Evolutionary conservation across 192 early-diverging fungal species (phyloP).

Genomic region (Gorgonomyces haynaldii): DNA sequence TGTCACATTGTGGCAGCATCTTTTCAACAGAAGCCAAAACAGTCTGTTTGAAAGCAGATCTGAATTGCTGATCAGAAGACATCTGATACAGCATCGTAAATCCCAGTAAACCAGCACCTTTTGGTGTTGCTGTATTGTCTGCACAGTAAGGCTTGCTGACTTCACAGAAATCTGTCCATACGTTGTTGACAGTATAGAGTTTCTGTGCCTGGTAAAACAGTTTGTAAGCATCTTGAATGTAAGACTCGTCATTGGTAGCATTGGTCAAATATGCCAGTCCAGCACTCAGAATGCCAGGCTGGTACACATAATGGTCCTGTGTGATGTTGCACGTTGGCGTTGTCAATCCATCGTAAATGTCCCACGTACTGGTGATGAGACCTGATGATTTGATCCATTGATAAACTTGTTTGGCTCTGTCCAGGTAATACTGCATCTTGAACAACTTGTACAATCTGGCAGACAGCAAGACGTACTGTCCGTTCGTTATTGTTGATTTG

Average conservation of each 20-base stretch:
- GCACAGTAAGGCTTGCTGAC: neutral
- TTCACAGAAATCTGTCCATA: neutral
- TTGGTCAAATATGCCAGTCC: neutral
- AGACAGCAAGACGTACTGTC: constrained; percentile 17
- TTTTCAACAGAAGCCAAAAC: constrained; percentile 13
- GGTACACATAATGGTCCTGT: neutral
- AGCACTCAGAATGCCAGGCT: neutral
- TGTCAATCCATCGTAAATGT: constrained; percentile 10
- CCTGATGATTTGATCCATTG: constrained; percentile 19
- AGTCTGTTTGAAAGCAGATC: constrained; percentile 1
- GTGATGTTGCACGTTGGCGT: constrained; percentile 10
- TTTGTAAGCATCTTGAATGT: neutral
- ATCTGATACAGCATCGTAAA: neutral
- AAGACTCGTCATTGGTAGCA: neutral
- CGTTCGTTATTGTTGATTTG: constrained; percentile 35
- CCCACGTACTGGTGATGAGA: constrained; percentile 4
- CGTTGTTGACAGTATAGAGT: neutral
- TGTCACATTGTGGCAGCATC: constrained; percentile 12
- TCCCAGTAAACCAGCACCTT: neutral
- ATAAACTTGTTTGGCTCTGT: constrained; percentile 16
- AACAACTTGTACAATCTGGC: constrained; percentile 22
- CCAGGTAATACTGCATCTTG: constrained; percentile 13
- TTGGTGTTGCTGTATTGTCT: neutral
- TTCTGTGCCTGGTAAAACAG: neutral
- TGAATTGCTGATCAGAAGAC: neutral